Evolutionary conservation across 78 protist species (phyloP).

Genomic region (Pigoraptor vietnamica): DNA sequence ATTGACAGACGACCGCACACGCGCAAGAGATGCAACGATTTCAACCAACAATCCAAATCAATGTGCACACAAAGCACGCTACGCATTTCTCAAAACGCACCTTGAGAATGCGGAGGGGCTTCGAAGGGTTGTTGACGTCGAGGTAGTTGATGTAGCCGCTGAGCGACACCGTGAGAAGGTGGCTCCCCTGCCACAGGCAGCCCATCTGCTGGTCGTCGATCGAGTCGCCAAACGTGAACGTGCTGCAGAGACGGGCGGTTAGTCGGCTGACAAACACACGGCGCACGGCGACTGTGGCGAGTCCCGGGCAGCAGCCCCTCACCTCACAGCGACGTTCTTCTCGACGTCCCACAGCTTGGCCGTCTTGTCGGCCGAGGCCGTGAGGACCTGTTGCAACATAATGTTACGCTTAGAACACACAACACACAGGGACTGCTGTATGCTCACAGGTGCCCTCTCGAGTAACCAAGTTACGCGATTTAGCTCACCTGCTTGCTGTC

Average conservation of each 20-base stretch:
- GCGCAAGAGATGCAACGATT: not conserved
- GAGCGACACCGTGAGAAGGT: conserved; percentile 56
- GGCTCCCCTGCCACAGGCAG: conserved; percentile 65
- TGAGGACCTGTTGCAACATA: conserved; percentile 49
- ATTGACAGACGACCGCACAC: not conserved
- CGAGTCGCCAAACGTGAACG: conserved; percentile 18
- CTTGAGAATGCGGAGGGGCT: conserved; percentile 43
- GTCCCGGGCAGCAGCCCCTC: not conserved
- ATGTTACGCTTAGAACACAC: too few species aligned
- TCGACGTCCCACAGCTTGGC: conserved; percentile 64
- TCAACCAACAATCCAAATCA: not conserved
- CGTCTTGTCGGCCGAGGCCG: conserved; percentile 83
- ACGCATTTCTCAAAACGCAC: not conserved
- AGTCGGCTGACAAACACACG: not conserved
- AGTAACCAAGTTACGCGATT: too few species aligned
- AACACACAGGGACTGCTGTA: too few species aligned
- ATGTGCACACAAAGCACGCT: too few species aligned
- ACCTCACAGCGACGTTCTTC: not conserved
- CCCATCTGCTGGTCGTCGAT: conserved; percentile 76
- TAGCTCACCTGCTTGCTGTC: conserved; percentile 34
- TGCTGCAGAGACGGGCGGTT: not conserved
- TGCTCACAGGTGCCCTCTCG: too few species aligned
- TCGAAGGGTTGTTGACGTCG: conserved; percentile 27
- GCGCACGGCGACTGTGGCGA: not conserved
- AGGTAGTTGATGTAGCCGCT: conserved; percentile 60